Conservation (phyloP, 331 rosid species). For the Dryas integrifolia region DNA sequence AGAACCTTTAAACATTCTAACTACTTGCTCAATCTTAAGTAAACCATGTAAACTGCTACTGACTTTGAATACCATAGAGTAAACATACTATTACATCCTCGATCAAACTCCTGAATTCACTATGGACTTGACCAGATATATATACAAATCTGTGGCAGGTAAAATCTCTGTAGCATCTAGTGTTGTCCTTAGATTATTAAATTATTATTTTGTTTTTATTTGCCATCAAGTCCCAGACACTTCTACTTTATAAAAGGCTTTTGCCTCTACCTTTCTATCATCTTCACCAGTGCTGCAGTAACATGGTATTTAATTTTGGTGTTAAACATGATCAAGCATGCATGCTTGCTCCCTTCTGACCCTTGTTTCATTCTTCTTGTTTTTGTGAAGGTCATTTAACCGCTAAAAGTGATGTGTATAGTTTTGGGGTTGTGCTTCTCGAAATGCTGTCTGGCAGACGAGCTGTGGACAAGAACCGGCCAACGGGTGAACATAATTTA, state of each 20-base stretch:
- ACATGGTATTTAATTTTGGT: neutral
- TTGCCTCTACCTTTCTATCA: neutral
- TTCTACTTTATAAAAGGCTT: neutral
- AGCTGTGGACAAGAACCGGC: conserved; percentile 75
- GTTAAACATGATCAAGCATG: neutral
- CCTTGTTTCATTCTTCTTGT: conserved; percentile 7
- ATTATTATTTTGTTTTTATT: neutral
- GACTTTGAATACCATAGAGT: neutral
- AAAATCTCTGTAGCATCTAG: too few species aligned
- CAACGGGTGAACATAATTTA: conserved; percentile 68
- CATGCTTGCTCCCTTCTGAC: conserved; percentile 15
- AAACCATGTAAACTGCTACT: neutral
- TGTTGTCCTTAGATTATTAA: neutral
- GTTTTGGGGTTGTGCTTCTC: conserved; percentile 92
- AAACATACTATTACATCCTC: neutral
- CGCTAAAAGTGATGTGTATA: conserved; percentile 81
- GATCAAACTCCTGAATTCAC: too few species aligned
- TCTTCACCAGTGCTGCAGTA: neutral
- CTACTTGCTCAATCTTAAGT: neutral
- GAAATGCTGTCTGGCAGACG: conserved; percentile 81
- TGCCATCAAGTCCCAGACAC: neutral
- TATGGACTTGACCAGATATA: too few species aligned
- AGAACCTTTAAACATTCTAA: neutral
- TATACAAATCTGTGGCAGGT: too few species aligned
- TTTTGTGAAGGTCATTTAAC: conserved; percentile 79